Percentiles rank a stretch among this genome's conserved stretches.
Evolutionary conservation across 2,329 filamentous ascomycete species (phyloP).

Genomic region (Claviceps pazoutovae): DNA sequence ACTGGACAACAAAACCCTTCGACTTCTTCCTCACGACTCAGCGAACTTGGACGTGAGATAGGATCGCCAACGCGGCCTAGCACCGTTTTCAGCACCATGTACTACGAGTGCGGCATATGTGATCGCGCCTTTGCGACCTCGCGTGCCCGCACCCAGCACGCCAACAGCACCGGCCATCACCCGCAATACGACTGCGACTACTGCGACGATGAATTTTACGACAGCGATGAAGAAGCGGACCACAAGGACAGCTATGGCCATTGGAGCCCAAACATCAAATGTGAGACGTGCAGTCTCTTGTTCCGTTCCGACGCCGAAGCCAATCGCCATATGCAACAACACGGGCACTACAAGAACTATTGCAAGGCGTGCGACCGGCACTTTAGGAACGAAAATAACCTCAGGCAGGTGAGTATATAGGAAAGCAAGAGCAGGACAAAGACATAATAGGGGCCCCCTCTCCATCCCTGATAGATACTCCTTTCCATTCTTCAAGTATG

Average conservation of each 20-base stretch:
- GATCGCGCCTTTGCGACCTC: background rate
- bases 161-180: slow-evolving; percentile 12
- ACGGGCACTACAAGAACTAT: slow-evolving; percentile 19
- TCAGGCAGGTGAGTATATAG: slow-evolving; percentile 17
- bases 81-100: background rate
- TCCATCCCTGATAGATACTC: too few species aligned
- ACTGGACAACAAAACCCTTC: too few species aligned
- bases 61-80: too few species aligned
- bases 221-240: slow-evolving; percentile 9
- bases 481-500: too few species aligned
- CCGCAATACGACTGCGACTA: slow-evolving; percentile 15
- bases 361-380: slow-evolving; percentile 20
- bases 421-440: background rate
- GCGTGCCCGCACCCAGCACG: background rate
- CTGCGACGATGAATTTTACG: slow-evolving; percentile 13
- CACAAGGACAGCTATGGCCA: slow-evolving; percentile 19
- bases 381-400: slow-evolving; percentile 18
- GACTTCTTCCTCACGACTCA: too few species aligned
- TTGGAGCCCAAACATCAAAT: slow-evolving; percentile 13
- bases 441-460: background rate
- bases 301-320: slow-evolving; percentile 8
- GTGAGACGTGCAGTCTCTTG: slow-evolving; percentile 12
- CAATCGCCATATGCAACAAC: slow-evolving; percentile 9
- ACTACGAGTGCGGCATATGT: background rate
- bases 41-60: too few species aligned